Percentiles rank a stretch among this genome's conserved stretches.
phyloP scores from a whole-genome alignment of 306 rosid species.

The Citrullus amarus region DNA sequence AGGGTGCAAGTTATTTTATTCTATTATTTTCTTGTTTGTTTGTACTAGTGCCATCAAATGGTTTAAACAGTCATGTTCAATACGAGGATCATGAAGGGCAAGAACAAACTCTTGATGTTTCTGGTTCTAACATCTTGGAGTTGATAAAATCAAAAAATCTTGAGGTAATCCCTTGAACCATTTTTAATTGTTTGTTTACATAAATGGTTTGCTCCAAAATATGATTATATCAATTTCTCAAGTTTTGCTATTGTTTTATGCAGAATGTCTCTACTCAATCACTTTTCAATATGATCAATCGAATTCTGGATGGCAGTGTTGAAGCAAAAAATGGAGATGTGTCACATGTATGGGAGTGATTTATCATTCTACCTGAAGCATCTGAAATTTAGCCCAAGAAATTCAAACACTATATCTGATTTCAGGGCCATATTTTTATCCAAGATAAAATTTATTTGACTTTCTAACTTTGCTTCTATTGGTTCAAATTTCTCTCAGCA shows the following conservation, averaged over 20 bases:
- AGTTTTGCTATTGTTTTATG: constrained; percentile 24
- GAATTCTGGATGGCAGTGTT: constrained; percentile 53
- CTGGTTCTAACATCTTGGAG: constrained; percentile 50
- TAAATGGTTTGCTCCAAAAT: neutral
- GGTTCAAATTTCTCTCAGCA: constrained; percentile 37
- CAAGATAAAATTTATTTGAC: neutral
- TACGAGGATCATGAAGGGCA: constrained; percentile 33
- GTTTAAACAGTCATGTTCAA: constrained; percentile 20
- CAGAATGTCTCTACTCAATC: constrained; percentile 62
- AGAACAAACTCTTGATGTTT: constrained; percentile 36
- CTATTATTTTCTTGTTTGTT: constrained; percentile 4
- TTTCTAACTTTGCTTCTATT: neutral
- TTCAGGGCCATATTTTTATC: constrained; percentile 1
- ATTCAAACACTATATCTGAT: constrained; percentile 19
- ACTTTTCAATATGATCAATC: constrained; percentile 50
- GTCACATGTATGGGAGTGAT: constrained; percentile 55
- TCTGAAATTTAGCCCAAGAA: constrained; percentile 3
- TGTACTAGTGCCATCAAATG: constrained; percentile 36
- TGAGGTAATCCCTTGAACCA: constrained; percentile 45
- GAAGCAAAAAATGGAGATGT: constrained; percentile 52
- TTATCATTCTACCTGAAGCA: neutral
- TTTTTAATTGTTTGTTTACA: constrained; percentile 10
- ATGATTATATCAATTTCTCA: constrained; percentile 16
- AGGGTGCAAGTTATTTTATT: constrained; percentile 10
- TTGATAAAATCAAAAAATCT: constrained; percentile 52